phyloP scores from a whole-genome alignment of 345 rosid genomes.

The Sonneratia alba region DNA sequence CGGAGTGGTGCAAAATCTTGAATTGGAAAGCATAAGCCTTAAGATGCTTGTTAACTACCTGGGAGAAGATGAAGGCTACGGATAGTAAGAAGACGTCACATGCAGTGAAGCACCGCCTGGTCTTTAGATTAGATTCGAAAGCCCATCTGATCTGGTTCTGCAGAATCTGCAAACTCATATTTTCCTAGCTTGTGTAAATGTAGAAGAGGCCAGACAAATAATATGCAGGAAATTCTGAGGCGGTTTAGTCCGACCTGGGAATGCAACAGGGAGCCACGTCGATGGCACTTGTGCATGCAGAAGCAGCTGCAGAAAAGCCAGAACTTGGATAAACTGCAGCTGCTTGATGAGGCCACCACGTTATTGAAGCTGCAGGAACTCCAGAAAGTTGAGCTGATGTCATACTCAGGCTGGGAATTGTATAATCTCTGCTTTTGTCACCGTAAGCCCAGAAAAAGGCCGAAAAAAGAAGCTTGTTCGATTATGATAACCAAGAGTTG shows the following conservation, averaged over 20 bases:
- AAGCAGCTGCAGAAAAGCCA: conserved; percentile 28
- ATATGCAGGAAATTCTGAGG: conserved; percentile 4
- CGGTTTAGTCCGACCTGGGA: conserved; percentile 8
- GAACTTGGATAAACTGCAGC: conserved; percentile 28
- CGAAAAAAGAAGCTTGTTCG: background rate
- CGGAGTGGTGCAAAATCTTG: background rate
- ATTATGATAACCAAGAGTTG: conserved; percentile 1
- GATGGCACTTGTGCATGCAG: conserved; percentile 23
- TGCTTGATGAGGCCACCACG: conserved; percentile 59
- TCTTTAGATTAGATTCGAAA: background rate
- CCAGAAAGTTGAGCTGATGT: conserved; percentile 43
- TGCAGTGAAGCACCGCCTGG: conserved; percentile 8
- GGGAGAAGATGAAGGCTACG: background rate
- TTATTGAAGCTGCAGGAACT: conserved; percentile 28
- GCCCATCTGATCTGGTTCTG: conserved; percentile 4
- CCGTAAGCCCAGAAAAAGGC: conserved; percentile 51
- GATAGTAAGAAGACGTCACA: conserved; percentile 10
- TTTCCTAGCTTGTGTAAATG: conserved; percentile 7
- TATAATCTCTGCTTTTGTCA: conserved; percentile 94
- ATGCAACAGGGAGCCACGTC: conserved; percentile 10
- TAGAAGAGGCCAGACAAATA: conserved; percentile 3
- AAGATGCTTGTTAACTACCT: background rate
- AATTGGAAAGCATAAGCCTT: background rate
- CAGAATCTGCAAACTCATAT: conserved; percentile 3
- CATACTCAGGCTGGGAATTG: conserved; percentile 52